Evolutionary conservation across 768 basidiomycete genomes (phyloP).

Genomic region (Russula brevipes): DNA sequence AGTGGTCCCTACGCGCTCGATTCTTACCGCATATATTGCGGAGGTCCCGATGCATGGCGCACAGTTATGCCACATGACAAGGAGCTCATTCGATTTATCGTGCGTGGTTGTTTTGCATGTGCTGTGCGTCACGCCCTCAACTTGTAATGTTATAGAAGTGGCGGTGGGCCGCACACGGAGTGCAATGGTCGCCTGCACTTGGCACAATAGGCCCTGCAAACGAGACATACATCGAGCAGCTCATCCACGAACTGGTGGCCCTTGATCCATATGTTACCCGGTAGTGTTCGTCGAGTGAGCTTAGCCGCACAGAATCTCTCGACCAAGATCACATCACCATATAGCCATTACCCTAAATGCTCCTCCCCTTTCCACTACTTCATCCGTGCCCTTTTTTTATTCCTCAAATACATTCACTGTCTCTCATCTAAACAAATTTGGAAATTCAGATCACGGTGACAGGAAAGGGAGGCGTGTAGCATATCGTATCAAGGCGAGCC

Average conservation of each 20-base stretch:
- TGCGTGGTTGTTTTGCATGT: conserved; percentile 33
- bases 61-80: conserved; percentile 60
- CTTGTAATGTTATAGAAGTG: conserved; percentile 44
- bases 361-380: background rate
- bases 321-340: background rate
- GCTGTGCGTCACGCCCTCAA: background rate
- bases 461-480: background rate
- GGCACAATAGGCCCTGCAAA: conserved; percentile 37
- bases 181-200: conserved; percentile 44
- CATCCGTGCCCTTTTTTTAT: background rate
- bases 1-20: conserved; percentile 69
- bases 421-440: conserved; percentile 5
- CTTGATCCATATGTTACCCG: conserved; percentile 13
- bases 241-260: conserved; percentile 20
- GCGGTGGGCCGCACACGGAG: conserved; percentile 62
- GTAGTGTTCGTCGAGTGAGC: background rate
- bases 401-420: background rate
- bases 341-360: background rate
- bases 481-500: conserved; percentile 9
- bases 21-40: conserved; percentile 69
- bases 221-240: conserved; percentile 17
- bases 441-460: conserved; percentile 2
- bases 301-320: background rate
- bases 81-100: conserved; percentile 62
- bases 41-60: conserved; percentile 50